Conservation (phyloP, 2,329 filamentous ascomycete species). For the Talaromyces sp. region DNA sequence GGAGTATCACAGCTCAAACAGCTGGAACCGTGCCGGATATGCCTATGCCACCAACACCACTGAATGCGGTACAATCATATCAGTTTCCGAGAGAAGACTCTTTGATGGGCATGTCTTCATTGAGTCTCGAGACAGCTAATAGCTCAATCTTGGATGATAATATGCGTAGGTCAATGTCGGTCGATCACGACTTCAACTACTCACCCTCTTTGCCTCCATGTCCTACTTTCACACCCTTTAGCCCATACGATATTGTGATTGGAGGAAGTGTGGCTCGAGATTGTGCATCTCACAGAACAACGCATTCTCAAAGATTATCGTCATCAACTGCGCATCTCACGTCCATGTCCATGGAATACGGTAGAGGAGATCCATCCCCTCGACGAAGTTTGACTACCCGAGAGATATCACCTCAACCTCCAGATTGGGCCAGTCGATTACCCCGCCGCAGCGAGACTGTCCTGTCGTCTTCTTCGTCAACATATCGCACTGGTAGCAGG, state of each 20-base stretch:
- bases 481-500: slow-evolving; percentile 12
- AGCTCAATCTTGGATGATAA: slow-evolving; percentile 39
- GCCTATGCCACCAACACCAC: slow-evolving; percentile 36
- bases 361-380: slow-evolving; percentile 26
- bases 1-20: slow-evolving; percentile 34
- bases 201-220: slow-evolving; percentile 34
- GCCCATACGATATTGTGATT: slow-evolving; percentile 37
- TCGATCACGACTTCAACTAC: slow-evolving; percentile 27
- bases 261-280: slow-evolving; percentile 29
- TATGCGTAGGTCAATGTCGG: slow-evolving; percentile 26
- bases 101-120: slow-evolving; percentile 32
- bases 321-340: slow-evolving; percentile 28
- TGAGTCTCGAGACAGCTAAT: slow-evolving; percentile 38
- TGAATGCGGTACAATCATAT: slow-evolving; percentile 30
- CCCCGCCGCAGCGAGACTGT: slow-evolving; percentile 33
- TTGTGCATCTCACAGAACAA: slow-evolving; percentile 25
- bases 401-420: slow-evolving; percentile 24
- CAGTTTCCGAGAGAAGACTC: slow-evolving; percentile 36
- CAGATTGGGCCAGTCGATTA: slow-evolving; percentile 25
- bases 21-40: slow-evolving; percentile 35
- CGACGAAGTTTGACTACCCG: slow-evolving; percentile 36
- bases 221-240: slow-evolving; percentile 35
- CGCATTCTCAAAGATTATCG: slow-evolving; percentile 20
- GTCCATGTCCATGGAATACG: slow-evolving; percentile 24
- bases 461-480: slow-evolving; percentile 21